Evolutionary conservation across 2,329 filamentous ascomycete species (phyloP).

Genomic region (Talaromyces funiculosus): DNA sequence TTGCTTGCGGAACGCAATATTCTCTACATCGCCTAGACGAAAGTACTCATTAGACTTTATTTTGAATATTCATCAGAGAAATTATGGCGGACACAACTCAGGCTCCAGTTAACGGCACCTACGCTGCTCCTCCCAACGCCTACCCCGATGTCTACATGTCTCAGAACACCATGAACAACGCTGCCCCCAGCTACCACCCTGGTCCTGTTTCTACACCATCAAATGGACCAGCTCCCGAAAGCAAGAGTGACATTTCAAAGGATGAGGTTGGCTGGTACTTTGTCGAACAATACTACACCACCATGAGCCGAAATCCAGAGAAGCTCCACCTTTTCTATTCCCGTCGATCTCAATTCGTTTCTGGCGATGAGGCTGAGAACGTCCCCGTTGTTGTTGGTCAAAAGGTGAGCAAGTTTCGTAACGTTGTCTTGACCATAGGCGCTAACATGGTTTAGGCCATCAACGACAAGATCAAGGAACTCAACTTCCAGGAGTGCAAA

Average conservation of each 20-base stretch:
- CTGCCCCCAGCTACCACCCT: slow-evolving; percentile 34
- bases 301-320: slow-evolving; percentile 86
- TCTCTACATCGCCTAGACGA: not conserved
- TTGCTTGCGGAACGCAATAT: not conserved
- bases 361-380: slow-evolving; percentile 83
- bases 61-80: slow-evolving; percentile 15
- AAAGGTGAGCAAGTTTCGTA: slow-evolving; percentile 73
- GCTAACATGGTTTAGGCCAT: slow-evolving; percentile 60
- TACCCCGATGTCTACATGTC: slow-evolving; percentile 33
- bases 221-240: slow-evolving; percentile 31
- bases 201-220: slow-evolving; percentile 36
- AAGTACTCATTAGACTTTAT: not conserved
- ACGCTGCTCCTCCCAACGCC: slow-evolving; percentile 35
- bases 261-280: slow-evolving; percentile 99
- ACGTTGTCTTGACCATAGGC: not conserved
- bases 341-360: slow-evolving; percentile 92
- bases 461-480: slow-evolving; percentile 85
- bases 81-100: slow-evolving; percentile 38
- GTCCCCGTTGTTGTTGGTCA: slow-evolving; percentile 81
- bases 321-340: slow-evolving; percentile 96
- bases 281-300: slow-evolving; percentile 98
- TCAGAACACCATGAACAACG: slow-evolving; percentile 30
- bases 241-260: slow-evolving; percentile 56
- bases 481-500: slow-evolving; percentile 96
- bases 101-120: slow-evolving; percentile 39